phyloP scores from a whole-genome alignment of 352 stramenopile genomes.

The Paralagenidium karlingii region DNA sequence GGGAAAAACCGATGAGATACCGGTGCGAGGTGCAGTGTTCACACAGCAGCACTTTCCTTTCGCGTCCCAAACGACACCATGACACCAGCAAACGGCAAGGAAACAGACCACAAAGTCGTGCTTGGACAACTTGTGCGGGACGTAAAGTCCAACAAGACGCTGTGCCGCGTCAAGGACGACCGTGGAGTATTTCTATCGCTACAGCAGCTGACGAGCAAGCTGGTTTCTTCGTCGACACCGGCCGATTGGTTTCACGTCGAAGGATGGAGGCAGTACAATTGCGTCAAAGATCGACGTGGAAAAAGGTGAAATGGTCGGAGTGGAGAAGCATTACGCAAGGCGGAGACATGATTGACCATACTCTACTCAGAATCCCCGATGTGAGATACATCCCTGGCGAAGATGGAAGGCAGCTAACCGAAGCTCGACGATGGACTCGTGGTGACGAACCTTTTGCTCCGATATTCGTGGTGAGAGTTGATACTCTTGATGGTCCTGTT shows the following conservation, averaged over 20 bases:
- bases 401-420: conserved; percentile 1
- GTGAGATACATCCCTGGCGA: conserved; percentile 2
- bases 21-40: too few species aligned
- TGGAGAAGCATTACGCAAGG: conserved; percentile 8
- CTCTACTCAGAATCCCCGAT: conserved; percentile 1
- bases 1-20: too few species aligned
- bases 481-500: conserved; percentile 5
- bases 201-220: conserved; percentile 10
- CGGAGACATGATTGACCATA: conserved; percentile 6
- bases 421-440: conserved; percentile 7
- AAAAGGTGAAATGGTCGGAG: too few species aligned
- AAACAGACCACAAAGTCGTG: conserved; percentile 10
- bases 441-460: conserved; percentile 9
- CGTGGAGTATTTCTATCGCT: conserved; percentile 8
- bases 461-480: conserved; percentile 11
- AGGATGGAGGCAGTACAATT: too few species aligned
- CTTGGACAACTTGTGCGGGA: conserved; percentile 10
- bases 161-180: conserved; percentile 13
- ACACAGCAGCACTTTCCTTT: too few species aligned
- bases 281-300: too few species aligned
- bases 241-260: conserved; percentile 6
- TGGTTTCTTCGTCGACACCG: conserved; percentile 15
- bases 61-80: too few species aligned
- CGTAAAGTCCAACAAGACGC: conserved; percentile 11
- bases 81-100: too few species aligned